Evolutionary conservation across 2,329 filamentous ascomycete species (phyloP).

Genomic region (Beauveria scarabaeidicola): DNA sequence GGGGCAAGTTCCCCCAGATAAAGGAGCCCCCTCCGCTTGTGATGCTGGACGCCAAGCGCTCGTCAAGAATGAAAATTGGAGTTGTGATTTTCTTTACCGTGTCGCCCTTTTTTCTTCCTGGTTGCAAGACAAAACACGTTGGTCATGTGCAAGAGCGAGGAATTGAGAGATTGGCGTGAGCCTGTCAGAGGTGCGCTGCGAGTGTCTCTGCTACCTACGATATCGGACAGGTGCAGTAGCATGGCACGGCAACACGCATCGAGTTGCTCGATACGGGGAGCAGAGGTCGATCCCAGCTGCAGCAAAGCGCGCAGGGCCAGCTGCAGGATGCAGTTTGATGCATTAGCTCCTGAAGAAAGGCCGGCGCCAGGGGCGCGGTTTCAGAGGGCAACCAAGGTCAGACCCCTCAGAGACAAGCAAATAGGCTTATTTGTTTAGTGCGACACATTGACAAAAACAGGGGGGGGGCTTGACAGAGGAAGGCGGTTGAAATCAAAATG

Average conservation of each 20-base stretch:
- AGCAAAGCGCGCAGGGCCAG: not conserved
- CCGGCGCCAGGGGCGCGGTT: not conserved
- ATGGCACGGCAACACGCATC: not conserved
- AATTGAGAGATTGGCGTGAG: not conserved
- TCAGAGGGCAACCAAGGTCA: not conserved
- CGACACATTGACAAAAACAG: not conserved
- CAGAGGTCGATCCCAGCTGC: constrained; percentile 3
- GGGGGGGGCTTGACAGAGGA: not conserved
- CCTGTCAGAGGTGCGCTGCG: too few species aligned
- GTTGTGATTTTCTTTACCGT: not conserved
- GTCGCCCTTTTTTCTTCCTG: not conserved
- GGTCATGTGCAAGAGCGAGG: not conserved
- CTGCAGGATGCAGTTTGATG: not conserved
- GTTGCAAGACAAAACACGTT: not conserved
- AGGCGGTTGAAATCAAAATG: not conserved
- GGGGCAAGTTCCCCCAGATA: not conserved
- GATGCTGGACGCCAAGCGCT: too few species aligned
- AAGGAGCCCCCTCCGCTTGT: not conserved
- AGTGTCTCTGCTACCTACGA: not conserved
- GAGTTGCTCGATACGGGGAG: constrained; percentile 5
- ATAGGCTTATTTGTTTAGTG: not conserved
- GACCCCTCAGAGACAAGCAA: not conserved
- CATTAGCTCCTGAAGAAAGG: not conserved
- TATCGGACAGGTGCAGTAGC: not conserved
- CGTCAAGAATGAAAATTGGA: not conserved